A percentile compares a stretch with the other conserved stretches of the same genome.
Evolutionary conservation across 192 early-diverging fungal genomes (phyloP).

Genomic region (Linnemannia schmuckeri): DNA sequence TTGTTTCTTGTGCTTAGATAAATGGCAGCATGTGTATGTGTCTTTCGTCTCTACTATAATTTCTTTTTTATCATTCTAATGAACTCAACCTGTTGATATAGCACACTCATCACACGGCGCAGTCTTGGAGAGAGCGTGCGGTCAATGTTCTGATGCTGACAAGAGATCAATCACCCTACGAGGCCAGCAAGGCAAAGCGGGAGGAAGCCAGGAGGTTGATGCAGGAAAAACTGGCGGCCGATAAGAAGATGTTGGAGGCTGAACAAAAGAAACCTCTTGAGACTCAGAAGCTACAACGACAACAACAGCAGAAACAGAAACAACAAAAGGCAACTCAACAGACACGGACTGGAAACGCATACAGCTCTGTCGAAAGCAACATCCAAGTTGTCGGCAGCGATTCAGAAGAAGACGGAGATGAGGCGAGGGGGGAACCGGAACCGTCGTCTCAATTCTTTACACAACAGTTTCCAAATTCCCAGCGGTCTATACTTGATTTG

Average conservation of each 20-base stretch:
- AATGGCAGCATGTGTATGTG: not conserved
- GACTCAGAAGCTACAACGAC: too few species aligned
- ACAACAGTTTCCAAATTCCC: not conserved
- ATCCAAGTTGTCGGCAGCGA: not conserved
- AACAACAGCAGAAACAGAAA: too few species aligned
- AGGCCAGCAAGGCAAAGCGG: constrained; percentile 14
- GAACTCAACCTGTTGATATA: not conserved
- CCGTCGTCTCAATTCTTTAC: not conserved
- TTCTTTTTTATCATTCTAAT: not conserved
- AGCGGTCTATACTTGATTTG: not conserved
- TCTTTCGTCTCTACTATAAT: not conserved
- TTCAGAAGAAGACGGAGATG: constrained; percentile 24
- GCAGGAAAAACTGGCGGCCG: constrained; percentile 5
- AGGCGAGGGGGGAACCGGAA: not conserved
- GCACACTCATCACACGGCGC: constrained; percentile 17
- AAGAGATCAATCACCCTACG: constrained; percentile 3
- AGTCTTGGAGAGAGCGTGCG: constrained; percentile 40
- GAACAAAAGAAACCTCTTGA: not conserved
- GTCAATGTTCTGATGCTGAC: constrained; percentile 21
- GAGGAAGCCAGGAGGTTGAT: constrained; percentile 1
- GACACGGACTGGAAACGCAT: not conserved
- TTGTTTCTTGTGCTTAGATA: not conserved
- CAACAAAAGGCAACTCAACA: not conserved
- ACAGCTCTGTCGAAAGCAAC: not conserved
- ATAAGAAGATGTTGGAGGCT: not conserved